phyloP scores from a whole-genome alignment of 2,329 filamentous ascomycete genomes.

The Pestalotiopsis fici region DNA sequence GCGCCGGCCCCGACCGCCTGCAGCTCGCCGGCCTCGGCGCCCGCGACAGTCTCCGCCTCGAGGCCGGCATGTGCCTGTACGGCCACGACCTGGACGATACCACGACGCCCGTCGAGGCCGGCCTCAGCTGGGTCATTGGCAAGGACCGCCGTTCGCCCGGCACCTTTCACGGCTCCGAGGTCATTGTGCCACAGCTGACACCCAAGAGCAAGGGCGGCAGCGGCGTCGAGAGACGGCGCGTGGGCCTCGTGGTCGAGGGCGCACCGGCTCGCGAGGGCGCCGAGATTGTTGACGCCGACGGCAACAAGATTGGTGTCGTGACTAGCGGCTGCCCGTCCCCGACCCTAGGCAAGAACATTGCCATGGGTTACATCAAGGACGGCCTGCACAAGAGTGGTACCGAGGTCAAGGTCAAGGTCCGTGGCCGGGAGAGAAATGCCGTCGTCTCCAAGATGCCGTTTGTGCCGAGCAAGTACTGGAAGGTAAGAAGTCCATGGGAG shows the following conservation, averaged over 20 bases:
- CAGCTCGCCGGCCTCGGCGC: conserved; percentile 87
- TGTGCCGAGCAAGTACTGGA: conserved; percentile 76
- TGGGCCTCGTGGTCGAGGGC: conserved; percentile 82
- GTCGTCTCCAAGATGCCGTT: conserved; percentile 89
- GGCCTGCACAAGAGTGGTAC: conserved; percentile 84
- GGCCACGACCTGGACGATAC: conserved; percentile 91
- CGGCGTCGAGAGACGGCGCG: conserved; percentile 70
- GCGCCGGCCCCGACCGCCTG: conserved; percentile 62
- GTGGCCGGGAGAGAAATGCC: conserved; percentile 75
- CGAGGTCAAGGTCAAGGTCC: conserved; percentile 74
- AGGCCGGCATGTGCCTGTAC: conserved; percentile 99
- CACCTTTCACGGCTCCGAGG: conserved; percentile 83
- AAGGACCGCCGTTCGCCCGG: conserved; percentile 68
- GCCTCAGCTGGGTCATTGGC: conserved; percentile 77
- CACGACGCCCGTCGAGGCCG: conserved; percentile 61
- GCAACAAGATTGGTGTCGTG: conserved; percentile 72
- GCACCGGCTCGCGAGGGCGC: conserved; percentile 89
- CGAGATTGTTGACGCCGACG: conserved; percentile 64
- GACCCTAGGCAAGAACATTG: conserved; percentile 84
- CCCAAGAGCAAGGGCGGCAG: conserved; percentile 70
- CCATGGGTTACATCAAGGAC: conserved; percentile 89
- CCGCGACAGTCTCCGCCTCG: conserved; percentile 86
- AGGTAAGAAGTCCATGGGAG: conserved; percentile 18
- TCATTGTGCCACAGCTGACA: conserved; percentile 76
- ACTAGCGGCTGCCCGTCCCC: conserved; percentile 92